Percentiles rank a stretch among this genome's conserved stretches.
Evolutionary conservation across 495 filamentous ascomycete genomes (phyloP).

Genomic region (Aspergillus olivimuriae): DNA sequence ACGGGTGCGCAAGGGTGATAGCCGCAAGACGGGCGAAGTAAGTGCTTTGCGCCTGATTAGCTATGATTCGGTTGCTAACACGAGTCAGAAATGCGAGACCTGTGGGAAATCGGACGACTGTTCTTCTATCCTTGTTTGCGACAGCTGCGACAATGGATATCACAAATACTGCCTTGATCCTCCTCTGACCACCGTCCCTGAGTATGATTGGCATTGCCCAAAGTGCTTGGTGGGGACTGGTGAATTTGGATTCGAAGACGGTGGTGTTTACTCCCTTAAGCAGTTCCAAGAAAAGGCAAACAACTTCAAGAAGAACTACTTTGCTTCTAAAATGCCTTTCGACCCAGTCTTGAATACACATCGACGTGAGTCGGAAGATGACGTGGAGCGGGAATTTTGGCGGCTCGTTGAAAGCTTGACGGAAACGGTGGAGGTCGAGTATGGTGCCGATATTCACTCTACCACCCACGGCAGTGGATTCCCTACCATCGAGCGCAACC

Average conservation of each 20-base stretch:
- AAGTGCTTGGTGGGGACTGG: conserved; percentile 93
- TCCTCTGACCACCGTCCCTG: conserved; percentile 67
- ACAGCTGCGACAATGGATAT: conserved; percentile 86
- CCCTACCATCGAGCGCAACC: conserved; percentile 88
- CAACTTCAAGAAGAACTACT: conserved; percentile 90
- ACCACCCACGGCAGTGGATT: conserved; percentile 98
- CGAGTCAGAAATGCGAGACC: conserved; percentile 68
- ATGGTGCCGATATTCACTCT: conserved; percentile 96
- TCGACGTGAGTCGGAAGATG: conserved; percentile 81
- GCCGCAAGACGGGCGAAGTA: conserved; percentile 71
- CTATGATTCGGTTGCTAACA: conserved; percentile 4
- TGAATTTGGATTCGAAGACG: conserved; percentile 97
- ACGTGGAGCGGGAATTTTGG: conserved; percentile 98
- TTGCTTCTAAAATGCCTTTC: conserved; percentile 83
- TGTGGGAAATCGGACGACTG: conserved; percentile 81
- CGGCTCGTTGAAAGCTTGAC: conserved; percentile 84
- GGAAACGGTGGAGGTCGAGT: conserved; percentile 96
- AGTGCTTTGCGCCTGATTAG: no score
- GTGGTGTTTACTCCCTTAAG: conserved; percentile 88
- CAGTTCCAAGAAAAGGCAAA: conserved; percentile 96
- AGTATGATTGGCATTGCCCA: conserved; percentile 94
- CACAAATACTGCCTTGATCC: conserved; percentile 88
- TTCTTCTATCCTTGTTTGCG: conserved; percentile 70
- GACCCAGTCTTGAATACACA: conserved; percentile 77
- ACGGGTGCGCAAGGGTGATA: conserved; percentile 61